These are phyloP conservation scores for Castanea mollissima DNA, from an alignment of 306 rosid genomes.

Conservation along the genomic window DNA sequence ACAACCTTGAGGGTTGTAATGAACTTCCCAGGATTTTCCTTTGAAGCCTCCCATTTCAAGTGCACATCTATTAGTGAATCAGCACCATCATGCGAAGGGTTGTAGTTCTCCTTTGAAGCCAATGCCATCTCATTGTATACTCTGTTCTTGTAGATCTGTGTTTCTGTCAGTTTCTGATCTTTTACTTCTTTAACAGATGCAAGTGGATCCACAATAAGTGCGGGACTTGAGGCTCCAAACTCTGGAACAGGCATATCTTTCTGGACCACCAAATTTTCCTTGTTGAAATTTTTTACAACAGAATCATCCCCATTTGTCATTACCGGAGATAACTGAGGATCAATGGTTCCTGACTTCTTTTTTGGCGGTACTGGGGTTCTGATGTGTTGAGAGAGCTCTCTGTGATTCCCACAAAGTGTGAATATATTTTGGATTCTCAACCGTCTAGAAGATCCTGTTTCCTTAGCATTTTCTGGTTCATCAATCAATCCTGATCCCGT, in stretches of 20 bases:
- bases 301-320: constrained; percentile 36
- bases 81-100: constrained; percentile 11
- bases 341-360: constrained; percentile 28
- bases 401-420: constrained; percentile 90
- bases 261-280: constrained; percentile 40
- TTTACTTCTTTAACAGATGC: not conserved
- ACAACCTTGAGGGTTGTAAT: not conserved
- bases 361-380: constrained; percentile 44
- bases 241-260: not conserved
- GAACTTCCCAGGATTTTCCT: constrained; percentile 29
- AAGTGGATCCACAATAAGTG: not conserved
- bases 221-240: not conserved
- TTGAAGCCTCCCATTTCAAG: constrained; percentile 25
- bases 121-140: not conserved
- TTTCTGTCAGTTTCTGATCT: not conserved
- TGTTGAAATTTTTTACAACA: constrained; percentile 26
- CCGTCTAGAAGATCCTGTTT: constrained; percentile 40
- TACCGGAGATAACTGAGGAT: constrained; percentile 30
- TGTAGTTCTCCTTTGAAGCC: constrained; percentile 24
- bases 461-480: constrained; percentile 29
- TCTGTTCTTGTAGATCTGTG: not conserved
- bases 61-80: constrained; percentile 14
- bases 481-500: constrained; percentile 20
- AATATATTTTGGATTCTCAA: constrained; percentile 81
- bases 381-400: constrained; percentile 69